phyloP scores from a whole-genome alignment of 2,329 filamentous ascomycete species.

The Saccharata proteae region DNA sequence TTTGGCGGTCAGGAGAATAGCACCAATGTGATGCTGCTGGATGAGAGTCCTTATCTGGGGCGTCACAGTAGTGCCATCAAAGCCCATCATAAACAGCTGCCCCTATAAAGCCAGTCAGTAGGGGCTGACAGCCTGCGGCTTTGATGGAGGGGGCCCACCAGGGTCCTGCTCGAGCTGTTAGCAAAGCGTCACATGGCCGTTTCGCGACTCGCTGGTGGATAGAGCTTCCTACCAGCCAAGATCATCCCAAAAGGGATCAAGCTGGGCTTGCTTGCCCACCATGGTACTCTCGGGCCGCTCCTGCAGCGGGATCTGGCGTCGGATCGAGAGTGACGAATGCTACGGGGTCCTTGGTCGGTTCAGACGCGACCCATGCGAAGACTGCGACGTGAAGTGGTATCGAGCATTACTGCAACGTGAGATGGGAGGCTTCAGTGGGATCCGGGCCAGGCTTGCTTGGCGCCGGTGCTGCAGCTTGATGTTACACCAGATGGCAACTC shows the following conservation, averaged over 20 bases:
- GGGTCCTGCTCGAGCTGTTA: conserved; percentile 31
- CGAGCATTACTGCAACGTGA: conserved; percentile 10
- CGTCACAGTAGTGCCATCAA: conserved; percentile 73
- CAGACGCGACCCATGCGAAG: conserved; percentile 5
- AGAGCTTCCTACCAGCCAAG: conserved; percentile 54
- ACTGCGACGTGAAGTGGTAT: conserved; percentile 9
- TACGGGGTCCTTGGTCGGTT: conserved; percentile 3
- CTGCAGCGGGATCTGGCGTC: too few species aligned
- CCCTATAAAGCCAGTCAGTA: conserved; percentile 36
- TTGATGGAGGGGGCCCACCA: conserved; percentile 21
- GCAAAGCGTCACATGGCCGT: conserved; percentile 18
- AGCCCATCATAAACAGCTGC: conserved; percentile 72
- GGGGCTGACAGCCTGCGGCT: conserved; percentile 15
- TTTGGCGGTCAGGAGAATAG: conserved; percentile 72
- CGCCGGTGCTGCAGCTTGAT: conserved; percentile 3
- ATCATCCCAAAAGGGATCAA: conserved; percentile 53
- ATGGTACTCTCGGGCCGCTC: conserved; percentile 40
- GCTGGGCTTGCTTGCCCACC: conserved; percentile 28
- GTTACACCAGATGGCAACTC: conserved; percentile 7
- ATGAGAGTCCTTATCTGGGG: conserved; percentile 73
- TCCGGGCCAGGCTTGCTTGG: conserved; percentile 7
- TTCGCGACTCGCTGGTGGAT: conserved; percentile 11
- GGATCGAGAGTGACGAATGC: conserved; percentile 6
- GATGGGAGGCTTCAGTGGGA: conserved; percentile 7
- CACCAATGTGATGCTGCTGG: conserved; percentile 75